Evolutionary conservation across 164 flowering plant species (phyloP), one percentile per base, ranked within the genome.

Genomic region (Umbilicus rupestris): DNA sequence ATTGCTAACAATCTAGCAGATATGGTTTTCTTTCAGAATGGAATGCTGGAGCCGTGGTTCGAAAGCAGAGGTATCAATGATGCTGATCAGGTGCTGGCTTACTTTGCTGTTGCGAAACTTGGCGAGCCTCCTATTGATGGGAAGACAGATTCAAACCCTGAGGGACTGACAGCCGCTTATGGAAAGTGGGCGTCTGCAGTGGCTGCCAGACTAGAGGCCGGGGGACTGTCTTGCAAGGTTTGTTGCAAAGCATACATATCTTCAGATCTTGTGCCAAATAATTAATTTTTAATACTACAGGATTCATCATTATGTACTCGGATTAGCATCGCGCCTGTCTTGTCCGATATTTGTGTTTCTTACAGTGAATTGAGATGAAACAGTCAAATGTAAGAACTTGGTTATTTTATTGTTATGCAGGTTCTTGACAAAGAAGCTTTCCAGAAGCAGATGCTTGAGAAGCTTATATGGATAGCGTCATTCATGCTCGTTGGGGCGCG

Each of bases 21-120:
- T 80, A 86, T 95, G 97, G 91, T 95, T 35, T 95, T 95, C 78
- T 92, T 92, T 88, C 99, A 95, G 96, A 95, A 95, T 78, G 99
- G 99, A 62, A 92, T 95, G 97, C 82, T 95, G 74, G 99, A 95
- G 69, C 99, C 97, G 0, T 92, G 99, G 99, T 76, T 92, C 64
- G 69, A 89, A 65, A 88, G 90, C 72, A 92, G 86, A 83, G 97
- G 97, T 35, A 74, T 95, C 19, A 62, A 65, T 3, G 83, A 89
- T 73, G 93, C 94, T 30, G 87, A 86, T 71, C 99, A 95, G 77
- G 97, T 95, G 8, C 71, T 92, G 73, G 97, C 97, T 0, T 95
- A 95, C 73, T 92, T 95, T 75, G 99, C 97, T 22, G 84, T 95
- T 1, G 83, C 99, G 20, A 95, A 95, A 83, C 87, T 95, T 33